Evolutionary conservation across 192 early-diverging fungal genomes (phyloP).

Genomic region (Rhizoclosmatium sp.): DNA sequence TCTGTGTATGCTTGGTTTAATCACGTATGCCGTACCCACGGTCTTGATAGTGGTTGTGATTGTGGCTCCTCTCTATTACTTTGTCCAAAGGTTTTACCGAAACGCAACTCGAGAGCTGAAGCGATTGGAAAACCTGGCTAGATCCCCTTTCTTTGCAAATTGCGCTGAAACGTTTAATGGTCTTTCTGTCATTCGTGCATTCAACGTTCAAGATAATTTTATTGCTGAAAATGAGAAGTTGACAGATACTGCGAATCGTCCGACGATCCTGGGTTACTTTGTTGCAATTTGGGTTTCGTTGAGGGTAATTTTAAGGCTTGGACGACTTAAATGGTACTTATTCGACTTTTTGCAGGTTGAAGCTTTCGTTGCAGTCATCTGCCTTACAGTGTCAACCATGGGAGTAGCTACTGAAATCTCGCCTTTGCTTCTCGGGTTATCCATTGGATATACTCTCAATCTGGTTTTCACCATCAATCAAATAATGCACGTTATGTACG

Average conservation of each 20-base stretch:
- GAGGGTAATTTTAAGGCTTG: constrained; percentile 19
- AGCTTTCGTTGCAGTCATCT: constrained; percentile 26
- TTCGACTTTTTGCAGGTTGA: constrained; percentile 8
- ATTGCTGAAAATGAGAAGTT: constrained; percentile 60
- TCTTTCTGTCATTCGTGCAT: constrained; percentile 42
- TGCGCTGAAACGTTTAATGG: constrained; percentile 50
- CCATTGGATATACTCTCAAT: constrained; percentile 2
- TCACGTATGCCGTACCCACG: constrained; percentile 10
- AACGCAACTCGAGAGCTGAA: constrained; percentile 40
- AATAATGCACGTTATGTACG: not conserved
- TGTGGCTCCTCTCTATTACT: constrained; percentile 7
- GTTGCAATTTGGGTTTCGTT: constrained; percentile 71
- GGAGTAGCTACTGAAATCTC: constrained; percentile 19
- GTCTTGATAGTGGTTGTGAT: constrained; percentile 17
- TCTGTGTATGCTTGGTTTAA: constrained; percentile 3
- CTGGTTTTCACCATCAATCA: constrained; percentile 1
- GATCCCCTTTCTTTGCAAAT: constrained; percentile 46
- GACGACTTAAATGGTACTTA: not conserved
- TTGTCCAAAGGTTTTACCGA: not conserved
- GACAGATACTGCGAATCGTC: constrained; percentile 44
- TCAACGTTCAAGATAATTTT: constrained; percentile 9
- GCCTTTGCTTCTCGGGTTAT: not conserved
- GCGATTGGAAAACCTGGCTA: constrained; percentile 36
- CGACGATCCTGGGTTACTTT: constrained; percentile 75
- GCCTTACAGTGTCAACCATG: not conserved